Percentiles rank a stretch among this genome's conserved stretches.
phyloP scores from a whole-genome alignment of 306 rosid species.

The Mucuna pruriens region DNA sequence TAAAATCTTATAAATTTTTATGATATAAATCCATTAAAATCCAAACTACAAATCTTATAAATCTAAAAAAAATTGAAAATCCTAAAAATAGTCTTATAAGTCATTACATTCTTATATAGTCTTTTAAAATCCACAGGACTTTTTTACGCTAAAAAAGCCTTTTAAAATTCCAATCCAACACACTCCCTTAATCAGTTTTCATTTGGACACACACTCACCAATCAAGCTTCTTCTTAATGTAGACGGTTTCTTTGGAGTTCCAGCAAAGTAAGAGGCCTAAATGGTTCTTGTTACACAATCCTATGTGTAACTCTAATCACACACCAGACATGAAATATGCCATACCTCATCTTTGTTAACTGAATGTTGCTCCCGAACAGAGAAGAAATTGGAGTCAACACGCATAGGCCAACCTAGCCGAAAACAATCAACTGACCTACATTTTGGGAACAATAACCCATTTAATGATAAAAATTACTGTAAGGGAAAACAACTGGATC shows the following conservation, averaged over 20 bases:
- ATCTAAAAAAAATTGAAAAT: too few relatives aligned
- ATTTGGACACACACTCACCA: background rate
- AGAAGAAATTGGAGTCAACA: slow-evolving; percentile 74
- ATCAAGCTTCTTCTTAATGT: background rate
- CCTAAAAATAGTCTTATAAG: too few relatives aligned
- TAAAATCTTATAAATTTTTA: too few relatives aligned
- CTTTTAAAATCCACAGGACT: too few relatives aligned
- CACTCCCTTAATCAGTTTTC: slow-evolving; percentile 12
- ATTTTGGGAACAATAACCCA: slow-evolving; percentile 37
- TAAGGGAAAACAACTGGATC: background rate
- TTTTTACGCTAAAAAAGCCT: too few relatives aligned
- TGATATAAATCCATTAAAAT: too few relatives aligned
- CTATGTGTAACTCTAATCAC: background rate
- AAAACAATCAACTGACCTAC: slow-evolving; percentile 89
- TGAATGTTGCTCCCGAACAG: slow-evolving; percentile 20
- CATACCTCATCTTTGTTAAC: slow-evolving; percentile 68
- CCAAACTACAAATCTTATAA: too few relatives aligned
- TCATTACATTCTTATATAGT: too few relatives aligned
- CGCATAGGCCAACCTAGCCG: slow-evolving; percentile 97
- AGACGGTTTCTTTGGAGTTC: background rate
- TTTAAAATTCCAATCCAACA: too few relatives aligned
- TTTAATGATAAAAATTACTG: slow-evolving; percentile 26
- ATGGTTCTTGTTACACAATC: background rate
- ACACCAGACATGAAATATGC: slow-evolving; percentile 28
- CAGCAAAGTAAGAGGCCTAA: background rate